Conservation (phyloP, 2,329 filamentous ascomycete genomes). For the Colletotrichum cuscutae region DNA sequence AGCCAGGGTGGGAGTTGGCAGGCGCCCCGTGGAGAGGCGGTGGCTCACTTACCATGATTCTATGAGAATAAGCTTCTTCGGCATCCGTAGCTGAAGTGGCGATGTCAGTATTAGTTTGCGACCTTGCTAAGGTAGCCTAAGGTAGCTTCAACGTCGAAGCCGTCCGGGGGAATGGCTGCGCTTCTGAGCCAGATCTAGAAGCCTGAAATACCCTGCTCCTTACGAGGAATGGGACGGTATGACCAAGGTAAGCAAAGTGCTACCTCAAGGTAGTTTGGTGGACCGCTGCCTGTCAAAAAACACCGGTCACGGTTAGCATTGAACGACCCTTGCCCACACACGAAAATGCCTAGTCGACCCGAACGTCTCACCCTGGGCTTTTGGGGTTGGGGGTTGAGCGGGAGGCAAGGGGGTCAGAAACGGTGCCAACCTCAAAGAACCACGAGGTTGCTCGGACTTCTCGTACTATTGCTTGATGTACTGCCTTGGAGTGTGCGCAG, state of each 20-base stretch:
- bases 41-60: conserved; percentile 11
- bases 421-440: conserved; percentile 17
- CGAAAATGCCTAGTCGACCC: conserved; percentile 8
- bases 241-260: background rate
- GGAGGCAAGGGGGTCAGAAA: conserved; percentile 1
- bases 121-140: conserved; percentile 8
- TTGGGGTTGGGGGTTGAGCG: background rate
- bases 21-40: conserved; percentile 20
- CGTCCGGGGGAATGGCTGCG: conserved; percentile 2
- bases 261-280: conserved; percentile 20
- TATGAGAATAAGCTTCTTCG: conserved; percentile 27
- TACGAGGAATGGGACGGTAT: conserved; percentile 12
- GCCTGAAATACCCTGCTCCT: conserved; percentile 8
- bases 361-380: background rate
- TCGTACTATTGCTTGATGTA: background rate
- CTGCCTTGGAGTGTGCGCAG: background rate
- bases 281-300: conserved; percentile 35
- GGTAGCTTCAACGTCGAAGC: conserved; percentile 20
- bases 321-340: conserved; percentile 3
- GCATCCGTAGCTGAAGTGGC: conserved; percentile 16
- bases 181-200: conserved; percentile 13
- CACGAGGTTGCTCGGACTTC: conserved; percentile 21
- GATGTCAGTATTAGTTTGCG: background rate
- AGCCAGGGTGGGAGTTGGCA: conserved; percentile 11
- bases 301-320: conserved; percentile 27